Evolutionary conservation across 2,329 filamentous ascomycete species (phyloP).

Genomic region (Cordyceps militaris): DNA sequence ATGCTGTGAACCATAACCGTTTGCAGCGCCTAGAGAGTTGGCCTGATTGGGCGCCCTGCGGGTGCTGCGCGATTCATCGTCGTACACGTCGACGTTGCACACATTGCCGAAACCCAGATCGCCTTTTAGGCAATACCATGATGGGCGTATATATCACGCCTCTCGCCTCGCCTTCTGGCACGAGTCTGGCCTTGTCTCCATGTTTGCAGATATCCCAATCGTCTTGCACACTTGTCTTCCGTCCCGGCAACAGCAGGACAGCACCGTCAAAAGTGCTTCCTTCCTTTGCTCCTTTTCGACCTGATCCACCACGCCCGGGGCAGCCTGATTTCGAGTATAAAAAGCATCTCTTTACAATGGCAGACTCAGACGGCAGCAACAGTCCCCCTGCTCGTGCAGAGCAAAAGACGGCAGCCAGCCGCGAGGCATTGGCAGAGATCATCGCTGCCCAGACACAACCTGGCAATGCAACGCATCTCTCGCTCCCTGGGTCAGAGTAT

Average conservation of each 20-base stretch:
- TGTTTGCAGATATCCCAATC: neutral
- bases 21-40: neutral
- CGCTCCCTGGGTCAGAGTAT: neutral
- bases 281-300: neutral
- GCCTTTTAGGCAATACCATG: neutral
- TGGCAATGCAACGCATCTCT: neutral
- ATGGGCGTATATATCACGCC: neutral
- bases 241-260: neutral
- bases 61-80: neutral
- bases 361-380: neutral
- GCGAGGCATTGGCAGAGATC: neutral
- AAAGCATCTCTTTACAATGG: neutral
- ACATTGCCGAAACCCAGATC: neutral
- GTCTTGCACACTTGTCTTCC: neutral
- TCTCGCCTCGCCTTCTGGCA: neutral
- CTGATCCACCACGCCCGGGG: too few relatives aligned
- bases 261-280: neutral
- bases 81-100: neutral
- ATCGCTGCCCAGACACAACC: neutral
- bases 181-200: neutral
- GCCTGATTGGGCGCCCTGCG: neutral
- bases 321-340: neutral
- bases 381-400: neutral
- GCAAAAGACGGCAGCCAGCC: neutral
- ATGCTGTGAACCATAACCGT: neutral